Base-by-base conservation (phyloP, 345 rosid genomes). In the Euphorbia peplus region DNA sequence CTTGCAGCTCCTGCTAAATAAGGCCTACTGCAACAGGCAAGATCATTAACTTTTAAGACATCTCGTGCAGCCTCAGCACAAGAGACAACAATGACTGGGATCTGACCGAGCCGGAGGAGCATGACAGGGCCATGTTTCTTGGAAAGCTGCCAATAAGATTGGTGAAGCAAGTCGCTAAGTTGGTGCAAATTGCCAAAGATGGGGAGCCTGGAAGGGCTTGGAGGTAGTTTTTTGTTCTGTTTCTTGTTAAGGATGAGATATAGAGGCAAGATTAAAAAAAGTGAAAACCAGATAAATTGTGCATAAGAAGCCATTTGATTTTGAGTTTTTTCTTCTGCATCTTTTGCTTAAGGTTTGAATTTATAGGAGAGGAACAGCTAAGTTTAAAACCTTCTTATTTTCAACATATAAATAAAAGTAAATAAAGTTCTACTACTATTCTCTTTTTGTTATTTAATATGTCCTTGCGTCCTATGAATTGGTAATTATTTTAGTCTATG, bases 1-100 rank as follows among this genome's bases (percentile, higher is more conserved):
- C 70, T 63, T 0, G 55, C 66, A 21, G 47, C 0, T 14, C 67
- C 78, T 13, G 30, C 30, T 1, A 64, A 26, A 18, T 3, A 28
- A 1, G 78, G 78, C 22, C 74, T 56, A 15, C 70, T 69, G 55
- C 67, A 57, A 12, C 60, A 63, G 19, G 60, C 70, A 59, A 69
- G 50, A 70, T 75, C 74, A 42, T 75, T 48, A 56, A 18, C 19
- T 75, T 69, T 69, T 16, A 69, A 46, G n/a, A 64, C 78, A 7
- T 75, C 70, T 39, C 16, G 69, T 21, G 74, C 78, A 6, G 74
- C 70, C 22, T 75, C 78, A 11, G 74, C 66, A 39, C 70, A 69
- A 35, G 78, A 75, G 42, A 75, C 50, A 0, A 64, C 65, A 28
- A 69, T 61, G 0, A 47, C 13, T 11, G 18, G 66, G 13, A 64